Evolutionary conservation across 2,329 filamentous ascomycete genomes (phyloP), one percentile per base, ranked within the genome.

Genomic region (Gnomoniopsis smithogilvyi): DNA sequence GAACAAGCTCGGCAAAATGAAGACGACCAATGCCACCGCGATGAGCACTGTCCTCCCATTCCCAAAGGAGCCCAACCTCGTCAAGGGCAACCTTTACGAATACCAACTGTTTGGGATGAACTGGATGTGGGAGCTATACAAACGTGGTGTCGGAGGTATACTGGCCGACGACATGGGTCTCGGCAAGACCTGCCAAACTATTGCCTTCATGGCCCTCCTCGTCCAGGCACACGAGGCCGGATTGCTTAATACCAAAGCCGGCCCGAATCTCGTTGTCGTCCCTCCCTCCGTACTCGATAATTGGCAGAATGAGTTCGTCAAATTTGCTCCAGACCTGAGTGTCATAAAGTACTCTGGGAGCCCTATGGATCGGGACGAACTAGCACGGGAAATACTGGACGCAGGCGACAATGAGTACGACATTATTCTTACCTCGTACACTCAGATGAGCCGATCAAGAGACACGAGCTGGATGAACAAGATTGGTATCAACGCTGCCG

Each of bases 111-210:
- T 96, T 33, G 95, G 95, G 3, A 82, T 99, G 54, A 98, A 98
- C 70, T 99, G 95, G 95, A 83, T 99, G 68, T 86, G 88, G 57
- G 76, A 98, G 49, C 81, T 99, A 15, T 96, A 92, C 75, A 81
- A 87, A 54, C 87, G 90, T 59, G 81, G 87, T 30, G 83, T 96
- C 54, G 94, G 91, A 49, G 94, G 92, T 63, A 98, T 99, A 58
- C 79, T 99, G 19, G 95, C 95, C 1, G 95, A 99, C 70, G 95
- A 99, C 70, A 99, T 99, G 95, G 95, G 91, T 54, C 78, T 94
- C 45, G 95, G 95, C 49, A 99, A 99, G 79, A 99, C 95, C 0
- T 97, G 92, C 67, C 94, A 99, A 69, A 92, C 98, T 62, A 96
- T 99, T 65, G 87, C 92, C 0, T 92, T 99, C 67, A 81, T 99